Conservation (phyloP, 116 monocot genomes). For the Phalaenopsis hybrid region DNA sequence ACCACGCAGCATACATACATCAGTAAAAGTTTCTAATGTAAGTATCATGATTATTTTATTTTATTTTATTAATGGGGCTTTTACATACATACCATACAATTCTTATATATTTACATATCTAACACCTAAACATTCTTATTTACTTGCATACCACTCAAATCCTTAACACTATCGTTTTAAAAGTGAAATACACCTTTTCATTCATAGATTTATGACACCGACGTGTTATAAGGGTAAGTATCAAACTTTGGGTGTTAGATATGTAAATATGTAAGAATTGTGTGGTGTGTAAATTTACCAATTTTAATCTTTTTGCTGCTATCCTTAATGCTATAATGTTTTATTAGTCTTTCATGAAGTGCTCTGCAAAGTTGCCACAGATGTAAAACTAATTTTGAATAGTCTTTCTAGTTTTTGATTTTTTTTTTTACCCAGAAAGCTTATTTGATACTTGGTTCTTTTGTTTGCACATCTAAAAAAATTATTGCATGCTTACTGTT, state of each 20-base stretch:
- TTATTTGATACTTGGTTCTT: background rate
- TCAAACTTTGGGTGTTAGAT: too few relatives aligned
- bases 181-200: too few relatives aligned
- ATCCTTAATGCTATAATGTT: background rate
- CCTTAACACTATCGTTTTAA: too few relatives aligned
- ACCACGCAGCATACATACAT: constrained; percentile 29
- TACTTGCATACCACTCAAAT: too few relatives aligned
- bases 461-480: background rate
- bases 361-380: background rate
- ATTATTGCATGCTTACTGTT: background rate
- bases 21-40: constrained; percentile 45
- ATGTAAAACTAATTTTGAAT: too few relatives aligned
- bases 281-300: too few relatives aligned
- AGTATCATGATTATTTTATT: constrained; percentile 7
- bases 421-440: background rate
- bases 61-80: background rate
- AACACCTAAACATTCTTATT: too few relatives aligned
- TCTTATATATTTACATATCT: too few relatives aligned
- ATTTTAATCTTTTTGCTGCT: too few relatives aligned
- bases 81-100: background rate
- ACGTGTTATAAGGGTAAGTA: too few relatives aligned
- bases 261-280: too few relatives aligned
- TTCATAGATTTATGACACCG: too few relatives aligned
- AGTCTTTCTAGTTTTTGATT: background rate
- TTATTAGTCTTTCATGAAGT: background rate